Evolutionary conservation across 495 filamentous ascomycete genomes (phyloP).

Genomic region (Trichoderma gamsii): DNA sequence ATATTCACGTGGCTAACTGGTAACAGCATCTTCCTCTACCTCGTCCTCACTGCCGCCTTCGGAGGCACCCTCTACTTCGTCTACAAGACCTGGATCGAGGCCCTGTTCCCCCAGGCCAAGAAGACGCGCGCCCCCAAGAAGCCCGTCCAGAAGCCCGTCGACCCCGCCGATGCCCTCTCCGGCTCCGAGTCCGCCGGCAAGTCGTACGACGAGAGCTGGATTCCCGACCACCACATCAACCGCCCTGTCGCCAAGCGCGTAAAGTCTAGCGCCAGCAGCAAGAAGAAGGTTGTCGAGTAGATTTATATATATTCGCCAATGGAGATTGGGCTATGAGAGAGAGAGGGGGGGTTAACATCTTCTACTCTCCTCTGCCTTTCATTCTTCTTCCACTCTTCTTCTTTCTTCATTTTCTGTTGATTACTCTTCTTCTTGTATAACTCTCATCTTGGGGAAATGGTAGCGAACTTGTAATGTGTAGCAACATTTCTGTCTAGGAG

Average conservation of each 20-base stretch:
- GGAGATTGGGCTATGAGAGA: not conserved
- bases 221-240: conserved; percentile 86
- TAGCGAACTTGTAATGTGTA: conserved; percentile 4
- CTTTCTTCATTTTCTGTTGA: not conserved
- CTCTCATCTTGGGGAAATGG: not conserved
- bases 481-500: not conserved
- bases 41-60: conserved; percentile 76
- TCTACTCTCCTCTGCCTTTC: not conserved
- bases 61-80: conserved; percentile 84
- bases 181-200: conserved; percentile 61
- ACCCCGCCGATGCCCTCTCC: conserved; percentile 51
- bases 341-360: not conserved
- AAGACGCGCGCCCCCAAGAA: conserved; percentile 56
- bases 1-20: not conserved
- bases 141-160: conserved; percentile 38
- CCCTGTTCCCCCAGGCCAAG: conserved; percentile 91
- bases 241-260: conserved; percentile 74
- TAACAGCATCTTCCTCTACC: conserved; percentile 87
- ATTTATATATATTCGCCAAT: not conserved
- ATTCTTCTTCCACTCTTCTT: not conserved
- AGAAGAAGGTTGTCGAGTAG: conserved; percentile 37
- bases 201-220: conserved; percentile 93
- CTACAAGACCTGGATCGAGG: conserved; percentile 94
- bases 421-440: not conserved
- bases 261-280: conserved; percentile 60